Base-by-base conservation (phyloP, 2,329 filamentous ascomycete species). In the Akanthomyces uredinophilus region DNA sequence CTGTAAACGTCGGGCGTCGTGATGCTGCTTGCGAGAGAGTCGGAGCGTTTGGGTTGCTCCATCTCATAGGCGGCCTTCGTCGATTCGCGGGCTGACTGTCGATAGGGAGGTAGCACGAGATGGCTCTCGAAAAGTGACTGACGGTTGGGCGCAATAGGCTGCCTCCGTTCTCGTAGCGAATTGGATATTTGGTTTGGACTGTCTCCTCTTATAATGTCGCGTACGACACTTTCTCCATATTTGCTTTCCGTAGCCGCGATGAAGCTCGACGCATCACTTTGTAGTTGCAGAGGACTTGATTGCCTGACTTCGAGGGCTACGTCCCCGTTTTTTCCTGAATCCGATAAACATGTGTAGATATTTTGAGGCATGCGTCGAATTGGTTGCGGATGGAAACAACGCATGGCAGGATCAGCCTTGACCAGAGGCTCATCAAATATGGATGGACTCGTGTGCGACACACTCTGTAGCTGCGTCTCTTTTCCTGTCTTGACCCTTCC, bases 331-430 rank as follows among this genome's bases (percentile, higher is more conserved):
- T 50, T 37, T 18, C 24, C 51, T 3, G 24, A 55, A 18, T 49
- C 22, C 14, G 51, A 39, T 10, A 61, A 20, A 7, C 32, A 22
- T 10, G 29, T 37, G 20, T 50, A 61, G 6, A 61, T 18, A 4
- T 43, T 50, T 32, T n/a, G 50, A 18, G 43, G 59, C 59, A 61
- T 41, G 18, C 37, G 22, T n/a, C 51, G 22, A 22, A 55, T 61
- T 22, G 59, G 59, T n/a, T 58, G 53, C 5, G 61, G 61, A 62
- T 62, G 47, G 11, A 62, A 46, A 46, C 18, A 51, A 7, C 53
- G 53, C 11, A 27, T 22, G 22, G 27, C 20, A 20, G 29, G 5
- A 54, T 20, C n/a, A 22, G 59, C 18, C n/a, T 43, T 61, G 32
- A 43, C 32, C 24, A 55, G 18, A 4, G 37, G 20, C 18, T 49